Percentiles rank a stretch among this genome's conserved stretches.
phyloP scores from a whole-genome alignment of 371 early-diverging fungal species.

The Mortierella sp. region DNA sequence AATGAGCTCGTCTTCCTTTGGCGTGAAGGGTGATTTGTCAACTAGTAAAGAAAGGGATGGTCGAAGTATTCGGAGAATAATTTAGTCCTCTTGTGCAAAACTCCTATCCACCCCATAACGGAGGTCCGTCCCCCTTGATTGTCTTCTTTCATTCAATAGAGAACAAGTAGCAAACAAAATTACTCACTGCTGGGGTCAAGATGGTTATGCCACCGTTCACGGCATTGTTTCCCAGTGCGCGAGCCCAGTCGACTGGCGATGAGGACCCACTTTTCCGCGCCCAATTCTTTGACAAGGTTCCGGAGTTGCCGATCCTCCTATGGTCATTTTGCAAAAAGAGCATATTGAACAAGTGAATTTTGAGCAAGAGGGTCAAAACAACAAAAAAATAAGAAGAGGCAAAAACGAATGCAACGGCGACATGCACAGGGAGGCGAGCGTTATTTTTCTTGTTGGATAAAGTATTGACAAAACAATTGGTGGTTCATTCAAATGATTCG shows the following conservation, averaged over 20 bases:
- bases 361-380: background rate
- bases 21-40: slow-evolving; percentile 59
- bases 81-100: background rate
- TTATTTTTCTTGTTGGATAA: background rate
- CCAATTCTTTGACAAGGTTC: slow-evolving; percentile 45
- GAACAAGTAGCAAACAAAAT: background rate
- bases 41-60: slow-evolving; percentile 14
- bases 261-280: slow-evolving; percentile 59
- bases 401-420: background rate
- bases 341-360: background rate
- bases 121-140: background rate
- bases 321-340: background rate
- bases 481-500: too few relatives aligned
- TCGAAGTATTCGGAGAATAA: background rate
- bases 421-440: background rate
- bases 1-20: slow-evolving; percentile 55
- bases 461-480: background rate
- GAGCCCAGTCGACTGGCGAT: slow-evolving; percentile 57
- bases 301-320: slow-evolving; percentile 56
- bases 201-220: slow-evolving; percentile 59
- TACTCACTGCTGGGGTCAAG: slow-evolving; percentile 54
- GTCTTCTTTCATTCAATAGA: background rate
- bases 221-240: slow-evolving; percentile 58
- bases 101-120: background rate
- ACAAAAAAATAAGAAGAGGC: background rate